Evolutionary conservation across 2,329 filamentous ascomycete genomes (phyloP).

Genomic region (Hyphodiscus sp.): DNA sequence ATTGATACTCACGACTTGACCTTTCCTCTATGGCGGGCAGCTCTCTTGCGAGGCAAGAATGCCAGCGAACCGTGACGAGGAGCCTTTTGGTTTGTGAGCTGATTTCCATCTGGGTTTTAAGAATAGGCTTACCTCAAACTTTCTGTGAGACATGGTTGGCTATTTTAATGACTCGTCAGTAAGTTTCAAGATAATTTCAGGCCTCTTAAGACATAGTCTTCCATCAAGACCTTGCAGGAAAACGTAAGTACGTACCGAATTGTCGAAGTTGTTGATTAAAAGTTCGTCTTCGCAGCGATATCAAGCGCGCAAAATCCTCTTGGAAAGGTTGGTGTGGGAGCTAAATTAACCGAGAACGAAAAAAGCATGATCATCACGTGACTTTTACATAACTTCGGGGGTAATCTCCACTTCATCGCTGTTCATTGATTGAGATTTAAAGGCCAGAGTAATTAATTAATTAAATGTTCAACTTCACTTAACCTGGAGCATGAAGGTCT

Average conservation of each 20-base stretch:
- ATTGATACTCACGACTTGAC: constrained; percentile 77
- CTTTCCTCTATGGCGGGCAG: constrained; percentile 90
- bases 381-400: too few relatives aligned
- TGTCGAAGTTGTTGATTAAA: background rate
- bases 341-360: background rate
- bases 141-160: constrained; percentile 23
- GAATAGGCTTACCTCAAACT: constrained; percentile 33
- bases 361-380: too few relatives aligned
- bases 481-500: too few relatives aligned
- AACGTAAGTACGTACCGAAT: background rate
- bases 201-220: too few relatives aligned
- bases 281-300: background rate
- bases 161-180: constrained; percentile 1
- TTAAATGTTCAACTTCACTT: too few relatives aligned
- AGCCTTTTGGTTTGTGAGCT: constrained; percentile 31
- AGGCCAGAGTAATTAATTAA: too few relatives aligned
- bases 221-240: background rate
- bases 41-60: constrained; percentile 85
- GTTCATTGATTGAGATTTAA: too few relatives aligned
- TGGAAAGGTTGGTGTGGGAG: background rate
- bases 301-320: background rate
- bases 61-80: constrained; percentile 93
- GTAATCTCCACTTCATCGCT: too few relatives aligned
- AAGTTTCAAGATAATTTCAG: background rate
- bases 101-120: too few relatives aligned